phyloP scores from a whole-genome alignment of 306 rosid species.

The Begonia masoniana region DNA sequence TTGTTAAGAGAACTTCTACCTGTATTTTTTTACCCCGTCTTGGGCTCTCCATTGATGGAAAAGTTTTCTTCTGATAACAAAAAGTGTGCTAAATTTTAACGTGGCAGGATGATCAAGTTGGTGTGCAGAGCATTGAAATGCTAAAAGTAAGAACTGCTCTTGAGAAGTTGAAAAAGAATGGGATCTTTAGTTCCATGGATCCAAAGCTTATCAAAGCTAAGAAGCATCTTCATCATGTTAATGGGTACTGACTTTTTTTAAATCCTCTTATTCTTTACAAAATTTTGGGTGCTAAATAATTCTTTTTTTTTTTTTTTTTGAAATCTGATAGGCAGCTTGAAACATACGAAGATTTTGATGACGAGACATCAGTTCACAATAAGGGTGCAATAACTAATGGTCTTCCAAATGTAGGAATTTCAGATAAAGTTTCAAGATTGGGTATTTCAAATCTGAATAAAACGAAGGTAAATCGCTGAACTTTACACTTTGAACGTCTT shows the following conservation, averaged over 20 bases:
- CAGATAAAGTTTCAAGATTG: slow-evolving; percentile 29
- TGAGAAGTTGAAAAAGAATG: slow-evolving; percentile 65
- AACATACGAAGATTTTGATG: slow-evolving; percentile 70
- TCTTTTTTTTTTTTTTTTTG: no score
- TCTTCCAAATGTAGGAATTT: slow-evolving; percentile 16
- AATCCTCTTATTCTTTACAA: slow-evolving; percentile 10
- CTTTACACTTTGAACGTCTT: background rate
- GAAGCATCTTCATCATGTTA: slow-evolving; percentile 42
- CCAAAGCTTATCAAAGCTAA: slow-evolving; percentile 32
- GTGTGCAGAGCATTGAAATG: slow-evolving; percentile 65
- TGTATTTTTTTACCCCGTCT: no score
- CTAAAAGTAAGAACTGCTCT: slow-evolving; percentile 71
- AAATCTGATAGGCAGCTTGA: slow-evolving; percentile 47
- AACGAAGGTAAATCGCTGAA: slow-evolving; percentile 32
- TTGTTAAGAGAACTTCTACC: no score
- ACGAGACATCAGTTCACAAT: slow-evolving; percentile 31
- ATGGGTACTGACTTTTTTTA: slow-evolving; percentile 47
- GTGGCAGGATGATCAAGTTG: slow-evolving; percentile 47
- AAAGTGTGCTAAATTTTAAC: background rate
- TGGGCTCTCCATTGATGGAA: no score
- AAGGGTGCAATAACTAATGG: slow-evolving; percentile 18
- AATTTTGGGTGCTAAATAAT: slow-evolving; percentile 16
- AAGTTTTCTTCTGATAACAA: no score
- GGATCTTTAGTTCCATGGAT: slow-evolving; percentile 30
- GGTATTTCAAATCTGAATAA: slow-evolving; percentile 31